phyloP scores from a whole-genome alignment of 768 basidiomycete genomes.

The Auriscalpium microsporum region DNA sequence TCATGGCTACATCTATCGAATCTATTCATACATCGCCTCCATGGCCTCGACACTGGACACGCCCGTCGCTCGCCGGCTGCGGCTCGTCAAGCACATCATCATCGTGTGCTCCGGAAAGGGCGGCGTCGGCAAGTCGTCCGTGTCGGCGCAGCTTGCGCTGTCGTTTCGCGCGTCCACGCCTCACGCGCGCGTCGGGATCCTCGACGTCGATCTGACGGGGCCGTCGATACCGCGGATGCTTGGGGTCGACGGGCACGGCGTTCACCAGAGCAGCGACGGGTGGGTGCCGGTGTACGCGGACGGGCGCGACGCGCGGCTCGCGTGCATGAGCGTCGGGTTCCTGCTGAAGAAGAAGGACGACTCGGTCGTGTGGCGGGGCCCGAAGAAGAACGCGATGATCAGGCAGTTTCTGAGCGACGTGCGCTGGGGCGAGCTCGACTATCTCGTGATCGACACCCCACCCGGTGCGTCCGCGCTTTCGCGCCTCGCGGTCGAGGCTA shows the following conservation, averaged over 20 bases:
- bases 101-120: slow-evolving; percentile 96
- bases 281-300: slow-evolving; percentile 99
- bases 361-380: slow-evolving; percentile 96
- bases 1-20: not conserved
- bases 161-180: slow-evolving; percentile 68
- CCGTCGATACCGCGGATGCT: slow-evolving; percentile 95
- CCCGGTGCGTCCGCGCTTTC: slow-evolving; percentile 57
- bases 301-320: slow-evolving; percentile 59
- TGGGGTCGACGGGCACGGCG: slow-evolving; percentile 76
- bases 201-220: slow-evolving; percentile 91
- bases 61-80: slow-evolving; percentile 64
- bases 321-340: slow-evolving; percentile 97
- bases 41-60: slow-evolving; percentile 32
- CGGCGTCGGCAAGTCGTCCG: slow-evolving; percentile 97
- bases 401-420: slow-evolving; percentile 91
- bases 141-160: slow-evolving; percentile 85
- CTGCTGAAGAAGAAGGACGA: slow-evolving; percentile 84
- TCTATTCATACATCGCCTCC: not conserved
- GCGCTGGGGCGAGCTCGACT: slow-evolving; percentile 91
- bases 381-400: slow-evolving; percentile 98
- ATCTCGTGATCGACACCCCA: slow-evolving; percentile 91
- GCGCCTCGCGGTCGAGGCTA: not conserved
- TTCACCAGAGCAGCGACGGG: slow-evolving; percentile 90
- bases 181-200: slow-evolving; percentile 69
- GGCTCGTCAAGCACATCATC: slow-evolving; percentile 74